Evolutionary conservation across 78 protist species (phyloP).

Genomic region (Polysphondylium violaceum): DNA sequence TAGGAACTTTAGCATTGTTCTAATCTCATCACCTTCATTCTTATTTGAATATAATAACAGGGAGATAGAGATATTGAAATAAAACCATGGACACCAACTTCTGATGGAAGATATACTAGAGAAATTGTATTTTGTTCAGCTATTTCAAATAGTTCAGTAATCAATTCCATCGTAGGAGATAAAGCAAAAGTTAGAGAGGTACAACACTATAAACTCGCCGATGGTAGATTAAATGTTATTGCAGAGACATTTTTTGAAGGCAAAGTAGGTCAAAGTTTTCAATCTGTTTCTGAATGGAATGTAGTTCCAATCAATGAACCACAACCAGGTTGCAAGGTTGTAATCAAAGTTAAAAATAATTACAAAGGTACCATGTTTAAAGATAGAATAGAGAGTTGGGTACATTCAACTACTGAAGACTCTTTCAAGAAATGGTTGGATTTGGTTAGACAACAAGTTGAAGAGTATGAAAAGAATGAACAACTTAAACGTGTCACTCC

Average conservation of each 20-base stretch:
- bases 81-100: slow-evolving; percentile 60
- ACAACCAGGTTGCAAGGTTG: slow-evolving; percentile 62
- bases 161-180: slow-evolving; percentile 55
- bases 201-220: slow-evolving; percentile 50
- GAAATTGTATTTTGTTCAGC: slow-evolving; percentile 40
- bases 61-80: slow-evolving; percentile 71
- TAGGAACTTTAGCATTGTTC: no score
- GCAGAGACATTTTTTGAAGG: slow-evolving; percentile 76
- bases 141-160: slow-evolving; percentile 53
- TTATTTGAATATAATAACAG: slow-evolving; percentile 1
- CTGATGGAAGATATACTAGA: slow-evolving; percentile 55
- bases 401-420: slow-evolving; percentile 63
- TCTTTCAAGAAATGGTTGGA: slow-evolving; percentile 62
- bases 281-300: slow-evolving; percentile 61
- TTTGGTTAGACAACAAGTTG: slow-evolving; percentile 62
- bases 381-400: slow-evolving; percentile 57
- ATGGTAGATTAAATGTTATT: slow-evolving; percentile 32
- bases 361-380: slow-evolving; percentile 59
- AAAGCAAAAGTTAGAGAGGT: slow-evolving; percentile 75
- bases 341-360: slow-evolving; percentile 58
- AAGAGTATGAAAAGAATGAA: slow-evolving; percentile 68
- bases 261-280: slow-evolving; percentile 47
- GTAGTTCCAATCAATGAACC: slow-evolving; percentile 35
- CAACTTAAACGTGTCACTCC: slow-evolving; percentile 55
- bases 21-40: not conserved